Base-by-base conservation (phyloP, 1,139 yeast genomes). In the Tardiomyces depauwii region DNA sequence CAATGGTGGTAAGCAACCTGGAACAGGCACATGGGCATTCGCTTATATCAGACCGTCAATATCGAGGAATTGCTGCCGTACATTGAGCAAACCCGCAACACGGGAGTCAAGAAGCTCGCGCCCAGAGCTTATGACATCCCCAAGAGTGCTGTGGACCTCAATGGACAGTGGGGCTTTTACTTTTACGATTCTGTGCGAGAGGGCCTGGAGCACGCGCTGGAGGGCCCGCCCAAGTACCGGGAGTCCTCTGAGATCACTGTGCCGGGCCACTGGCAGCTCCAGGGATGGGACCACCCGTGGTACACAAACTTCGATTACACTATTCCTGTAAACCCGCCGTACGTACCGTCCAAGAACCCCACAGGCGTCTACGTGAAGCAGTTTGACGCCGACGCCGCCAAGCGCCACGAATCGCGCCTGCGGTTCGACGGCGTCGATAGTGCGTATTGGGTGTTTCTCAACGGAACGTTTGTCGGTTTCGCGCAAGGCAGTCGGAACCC, bases 211-310 rank as follows among this genome's bases (percentile, higher is more conserved):
- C 59, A 63, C 13, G 38, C 48, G 9, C 50, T 50, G 18, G 65
- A 62, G 7, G 42, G 41, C 21, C 46, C 32, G 23, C 18, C 39
- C 21, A 40, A 42, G 18, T 45, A 40, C 32, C 21, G 45, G 18
- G 33, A 43, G 3, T 55, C 51, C 52, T 39, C 49, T 2, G 44
- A 44, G n/a, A 52, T 66, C 18, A 32, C 45, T 0, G 70, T 66
- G 16, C 70, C 70, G 2, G 67, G 68, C 10, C 65, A 63, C 47
- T 66, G 70, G 68, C 69, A 66, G 51, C 49, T 65, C 19, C 67
- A 65, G 48, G 68, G 68, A 4, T 58, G 49, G 44, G 68, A 66
- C 14, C 47, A 49, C 1, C 70, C 70, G 1, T 59, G 53, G 28
- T 66, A 66, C 47, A 65, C 69, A 14, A 66, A 66, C 47, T 54